These are phyloP conservation scores for Metarhizium anisopliae DNA, from an alignment of 2,329 filamentous ascomycete species.

Conservation along the genomic window DNA sequence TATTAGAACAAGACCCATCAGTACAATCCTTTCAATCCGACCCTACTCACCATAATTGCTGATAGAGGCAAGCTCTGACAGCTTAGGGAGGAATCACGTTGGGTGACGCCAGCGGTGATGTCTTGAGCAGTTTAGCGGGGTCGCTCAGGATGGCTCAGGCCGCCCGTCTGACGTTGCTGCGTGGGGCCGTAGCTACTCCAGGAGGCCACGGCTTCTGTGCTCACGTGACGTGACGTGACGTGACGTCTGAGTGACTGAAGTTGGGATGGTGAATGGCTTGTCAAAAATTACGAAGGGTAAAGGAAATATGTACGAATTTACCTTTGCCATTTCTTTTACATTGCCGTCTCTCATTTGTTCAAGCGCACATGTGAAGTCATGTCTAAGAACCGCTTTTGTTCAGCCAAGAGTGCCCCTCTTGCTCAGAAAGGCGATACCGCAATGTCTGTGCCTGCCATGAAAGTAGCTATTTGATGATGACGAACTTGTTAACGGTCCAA, in stretches of 20 bases:
- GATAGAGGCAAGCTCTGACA: conserved; percentile 1
- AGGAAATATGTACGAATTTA: too few relatives aligned
- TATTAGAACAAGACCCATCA: neutral
- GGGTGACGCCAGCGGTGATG: conserved; percentile 9
- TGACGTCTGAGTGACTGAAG: neutral
- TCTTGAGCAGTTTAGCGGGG: conserved; percentile 11
- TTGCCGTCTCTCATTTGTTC: too few relatives aligned
- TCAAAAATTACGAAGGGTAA: too few relatives aligned
- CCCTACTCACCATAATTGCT: neutral
- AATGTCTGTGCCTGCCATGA: too few relatives aligned
- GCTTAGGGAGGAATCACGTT: conserved; percentile 1
- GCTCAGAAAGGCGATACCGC: too few relatives aligned
- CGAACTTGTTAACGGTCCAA: too few relatives aligned
- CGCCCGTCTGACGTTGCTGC: conserved; percentile 21
- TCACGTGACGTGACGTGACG: conserved; percentile 2
- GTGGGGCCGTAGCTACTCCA: conserved; percentile 16
- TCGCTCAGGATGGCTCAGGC: conserved; percentile 10
- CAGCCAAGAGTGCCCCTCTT: too few relatives aligned
- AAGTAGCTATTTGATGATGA: too few relatives aligned
- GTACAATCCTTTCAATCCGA: neutral
- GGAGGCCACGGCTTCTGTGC: neutral
- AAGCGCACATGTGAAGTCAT: too few relatives aligned
- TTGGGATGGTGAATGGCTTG: too few relatives aligned
- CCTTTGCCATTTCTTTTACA: too few relatives aligned
- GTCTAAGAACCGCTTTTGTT: too few relatives aligned